These are phyloP conservation scores for Mucor irregularis DNA, from an alignment of 371 early-diverging fungal species.

Conservation along the genomic window DNA sequence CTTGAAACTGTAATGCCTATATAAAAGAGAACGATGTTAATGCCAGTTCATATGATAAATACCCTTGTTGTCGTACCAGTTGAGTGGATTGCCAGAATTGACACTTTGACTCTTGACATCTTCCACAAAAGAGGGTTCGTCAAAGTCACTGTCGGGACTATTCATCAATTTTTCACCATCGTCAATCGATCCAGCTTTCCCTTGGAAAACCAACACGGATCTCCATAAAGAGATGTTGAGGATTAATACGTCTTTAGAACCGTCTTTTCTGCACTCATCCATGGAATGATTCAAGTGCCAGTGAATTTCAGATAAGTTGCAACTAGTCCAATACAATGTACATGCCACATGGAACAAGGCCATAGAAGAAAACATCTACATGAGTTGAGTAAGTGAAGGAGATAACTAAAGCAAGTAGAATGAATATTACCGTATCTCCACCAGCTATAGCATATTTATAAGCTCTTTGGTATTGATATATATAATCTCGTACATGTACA, in stretches of 20 bases:
- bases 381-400: no score
- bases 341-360: constrained; percentile 38
- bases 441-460: constrained; percentile 43
- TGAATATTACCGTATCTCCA: constrained; percentile 35
- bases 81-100: constrained; percentile 37
- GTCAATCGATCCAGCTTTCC: constrained; percentile 27
- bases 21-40: neutral
- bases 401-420: neutral
- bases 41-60: neutral
- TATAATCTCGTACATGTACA: constrained; percentile 30
- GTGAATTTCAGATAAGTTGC: constrained; percentile 35
- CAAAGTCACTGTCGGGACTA: constrained; percentile 28
- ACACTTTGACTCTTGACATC: constrained; percentile 28
- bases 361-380: constrained; percentile 36
- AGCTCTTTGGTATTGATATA: constrained; percentile 39
- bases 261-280: constrained; percentile 35
- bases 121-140: constrained; percentile 31
- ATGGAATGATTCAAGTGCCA: constrained; percentile 34
- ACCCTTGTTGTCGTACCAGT: constrained; percentile 24
- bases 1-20: constrained; percentile 39
- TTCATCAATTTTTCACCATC: constrained; percentile 33
- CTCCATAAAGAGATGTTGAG: constrained; percentile 32
- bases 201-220: constrained; percentile 43
- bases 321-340: constrained; percentile 35
- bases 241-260: constrained; percentile 28